phyloP scores from a whole-genome alignment of 2,329 filamentous ascomycete genomes.

The Sordariomycetes sp. region DNA sequence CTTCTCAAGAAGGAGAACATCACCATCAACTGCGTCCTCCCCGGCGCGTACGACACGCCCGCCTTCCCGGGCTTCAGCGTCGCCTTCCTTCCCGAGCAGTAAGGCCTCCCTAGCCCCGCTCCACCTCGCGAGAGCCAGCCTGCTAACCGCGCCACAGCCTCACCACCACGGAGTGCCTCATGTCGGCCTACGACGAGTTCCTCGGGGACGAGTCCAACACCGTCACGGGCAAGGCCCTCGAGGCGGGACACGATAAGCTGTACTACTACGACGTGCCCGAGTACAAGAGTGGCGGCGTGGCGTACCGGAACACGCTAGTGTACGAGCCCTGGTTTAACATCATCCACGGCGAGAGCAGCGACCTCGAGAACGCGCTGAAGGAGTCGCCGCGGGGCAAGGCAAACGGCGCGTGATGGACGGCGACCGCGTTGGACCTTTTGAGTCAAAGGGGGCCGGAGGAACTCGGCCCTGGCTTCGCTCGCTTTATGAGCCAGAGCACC shows the following conservation, averaged over 20 bases:
- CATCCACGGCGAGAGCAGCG: constrained; percentile 10
- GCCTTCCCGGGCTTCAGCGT: constrained; percentile 27
- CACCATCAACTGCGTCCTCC: constrained; percentile 31
- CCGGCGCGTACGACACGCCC: constrained; percentile 29
- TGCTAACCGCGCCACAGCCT: constrained; percentile 9
- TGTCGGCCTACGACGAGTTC: constrained; percentile 28
- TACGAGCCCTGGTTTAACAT: constrained; percentile 12
- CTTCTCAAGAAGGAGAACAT: constrained; percentile 31
- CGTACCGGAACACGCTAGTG: constrained; percentile 7
- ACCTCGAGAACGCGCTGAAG: constrained; percentile 5
- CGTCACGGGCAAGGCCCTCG: constrained; percentile 25
- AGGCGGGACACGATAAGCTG: constrained; percentile 25
- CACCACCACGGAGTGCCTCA: constrained; percentile 27
- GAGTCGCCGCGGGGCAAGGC: neutral
- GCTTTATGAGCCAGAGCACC: too few relatives aligned
- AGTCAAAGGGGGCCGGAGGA: too few relatives aligned
- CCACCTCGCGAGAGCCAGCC: neutral
- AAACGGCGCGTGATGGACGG: neutral
- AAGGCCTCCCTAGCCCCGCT: too few relatives aligned
- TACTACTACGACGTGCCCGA: constrained; percentile 7
- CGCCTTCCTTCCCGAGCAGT: constrained; percentile 20
- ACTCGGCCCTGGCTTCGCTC: too few relatives aligned
- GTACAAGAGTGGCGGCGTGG: constrained; percentile 8
- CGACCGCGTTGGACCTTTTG: neutral
- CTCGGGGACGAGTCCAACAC: constrained; percentile 24